Evolutionary conservation across 176 grass and related monocot genomes (phyloP), one percentile per base, ranked within the genome.

Genomic region (Alopecurus myosuroides): DNA sequence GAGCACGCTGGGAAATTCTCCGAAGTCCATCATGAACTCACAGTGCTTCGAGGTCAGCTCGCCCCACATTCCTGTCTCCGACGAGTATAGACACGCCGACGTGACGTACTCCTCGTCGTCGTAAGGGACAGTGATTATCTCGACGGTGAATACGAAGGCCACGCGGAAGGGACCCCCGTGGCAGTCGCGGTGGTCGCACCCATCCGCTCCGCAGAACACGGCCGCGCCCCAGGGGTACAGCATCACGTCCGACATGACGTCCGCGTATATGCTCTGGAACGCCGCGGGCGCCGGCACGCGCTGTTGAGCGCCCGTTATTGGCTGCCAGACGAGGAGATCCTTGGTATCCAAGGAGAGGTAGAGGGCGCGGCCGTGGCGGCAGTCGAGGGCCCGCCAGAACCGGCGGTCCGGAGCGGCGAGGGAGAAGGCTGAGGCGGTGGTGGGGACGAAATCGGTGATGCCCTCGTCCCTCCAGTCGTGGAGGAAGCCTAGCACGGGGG

Each of bases 401-500:
- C 13, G 40, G n/a, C 22, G 6, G 40, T 72, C 69, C 13, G 23
- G 69, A 15, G 40, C 23, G 40, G n/a, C 69, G 12, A 72, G 40
- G 40, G 40, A 72, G 69, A 72, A 72, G 40, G 69, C 6, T 0
- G n/a, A 46, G 2, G 69, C 12, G 23, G 13, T 18, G 22, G 37
- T 71, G 68, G 12, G 2, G 39, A 71, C 11, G 68, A 71, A 71
- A 39, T 26, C 1, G 39, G 68, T 22, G 39, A 26, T 25, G 12
- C n/a, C 11, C 39, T 25, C n/a, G n/a, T 71, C 0, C 1, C 13
- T 2, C 68, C 22, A 71, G 11, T 71, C 1, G 37, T 71, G 68
- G 68, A 71, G 68, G 68, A 71, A 42, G 12, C 68, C 68, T 37
- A 71, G 68, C n/a, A 71, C 22, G 22, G 68, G 68, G 67, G 68